phyloP scores from a whole-genome alignment of 1,139 yeast genomes.

The Yamadazyma membranifaciens region DNA sequence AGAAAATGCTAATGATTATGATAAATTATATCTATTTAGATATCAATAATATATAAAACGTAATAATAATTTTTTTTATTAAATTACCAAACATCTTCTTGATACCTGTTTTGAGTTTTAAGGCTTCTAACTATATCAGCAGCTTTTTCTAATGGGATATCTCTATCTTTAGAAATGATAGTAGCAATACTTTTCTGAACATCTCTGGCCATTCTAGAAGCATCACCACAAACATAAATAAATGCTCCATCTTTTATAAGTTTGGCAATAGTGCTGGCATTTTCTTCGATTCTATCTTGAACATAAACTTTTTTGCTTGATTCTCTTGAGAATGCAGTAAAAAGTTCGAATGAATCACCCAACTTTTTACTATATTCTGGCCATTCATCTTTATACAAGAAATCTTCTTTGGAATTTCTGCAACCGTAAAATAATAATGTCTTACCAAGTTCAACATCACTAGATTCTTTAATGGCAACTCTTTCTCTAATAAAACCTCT shows the following conservation, averaged over 20 bases:
- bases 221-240: conserved; percentile 96
- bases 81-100: conserved; percentile 92
- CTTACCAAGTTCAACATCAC: conserved; percentile 63
- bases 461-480: conserved; percentile 42
- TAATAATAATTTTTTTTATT: not conserved
- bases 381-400: conserved; percentile 87
- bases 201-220: conserved; percentile 93
- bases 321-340: conserved; percentile 87
- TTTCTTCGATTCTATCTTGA: conserved; percentile 72
- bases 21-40: not conserved
- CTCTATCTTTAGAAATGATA: conserved; percentile 61
- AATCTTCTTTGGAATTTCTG: conserved; percentile 73
- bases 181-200: conserved; percentile 73
- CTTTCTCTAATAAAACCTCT: conserved; percentile 91
- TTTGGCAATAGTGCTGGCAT: conserved; percentile 52
- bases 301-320: conserved; percentile 73
- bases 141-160: conserved; percentile 63
- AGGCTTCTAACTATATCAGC: conserved; percentile 74
- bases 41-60: too few species aligned
- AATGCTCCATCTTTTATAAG: conserved; percentile 75
- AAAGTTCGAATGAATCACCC: conserved; percentile 66
- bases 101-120: conserved; percentile 85
- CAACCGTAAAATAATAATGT: conserved; percentile 83
- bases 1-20: not conserved
- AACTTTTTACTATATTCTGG: conserved; percentile 59